Evolutionary conservation across 441 rosid genomes (phyloP).

Genomic region (Syzygium malaccense): DNA sequence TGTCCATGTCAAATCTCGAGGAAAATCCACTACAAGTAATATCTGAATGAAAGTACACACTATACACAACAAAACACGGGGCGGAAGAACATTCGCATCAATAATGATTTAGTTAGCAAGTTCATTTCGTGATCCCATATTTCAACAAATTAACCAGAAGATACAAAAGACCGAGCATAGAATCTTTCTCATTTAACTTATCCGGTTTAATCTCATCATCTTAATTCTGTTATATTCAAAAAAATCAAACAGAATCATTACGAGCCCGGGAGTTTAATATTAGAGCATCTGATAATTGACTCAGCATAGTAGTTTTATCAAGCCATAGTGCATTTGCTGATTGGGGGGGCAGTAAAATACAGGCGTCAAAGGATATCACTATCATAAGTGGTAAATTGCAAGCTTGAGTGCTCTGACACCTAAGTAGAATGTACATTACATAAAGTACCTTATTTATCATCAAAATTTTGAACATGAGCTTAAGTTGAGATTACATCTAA

Average conservation of each 20-base stretch:
- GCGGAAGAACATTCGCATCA: background rate
- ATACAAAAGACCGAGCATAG: background rate
- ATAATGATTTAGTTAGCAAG: background rate
- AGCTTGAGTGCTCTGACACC: background rate
- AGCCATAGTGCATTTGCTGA: background rate
- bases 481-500: background rate
- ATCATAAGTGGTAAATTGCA: background rate
- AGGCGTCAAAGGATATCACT: background rate
- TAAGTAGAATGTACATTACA: background rate
- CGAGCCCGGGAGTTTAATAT: background rate
- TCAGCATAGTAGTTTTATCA: background rate
- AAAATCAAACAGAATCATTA: background rate
- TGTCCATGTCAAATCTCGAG: background rate
- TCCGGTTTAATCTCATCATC: background rate
- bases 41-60: background rate
- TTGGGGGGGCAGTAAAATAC: background rate
- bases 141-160: background rate
- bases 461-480: background rate
- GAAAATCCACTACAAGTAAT: background rate
- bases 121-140: background rate
- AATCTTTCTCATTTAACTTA: background rate
- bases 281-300: background rate
- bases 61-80: background rate
- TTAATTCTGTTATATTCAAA: background rate
- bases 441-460: background rate